Evolutionary conservation across 164 flowering plant genomes (phyloP).

Genomic region (Piper longum): DNA sequence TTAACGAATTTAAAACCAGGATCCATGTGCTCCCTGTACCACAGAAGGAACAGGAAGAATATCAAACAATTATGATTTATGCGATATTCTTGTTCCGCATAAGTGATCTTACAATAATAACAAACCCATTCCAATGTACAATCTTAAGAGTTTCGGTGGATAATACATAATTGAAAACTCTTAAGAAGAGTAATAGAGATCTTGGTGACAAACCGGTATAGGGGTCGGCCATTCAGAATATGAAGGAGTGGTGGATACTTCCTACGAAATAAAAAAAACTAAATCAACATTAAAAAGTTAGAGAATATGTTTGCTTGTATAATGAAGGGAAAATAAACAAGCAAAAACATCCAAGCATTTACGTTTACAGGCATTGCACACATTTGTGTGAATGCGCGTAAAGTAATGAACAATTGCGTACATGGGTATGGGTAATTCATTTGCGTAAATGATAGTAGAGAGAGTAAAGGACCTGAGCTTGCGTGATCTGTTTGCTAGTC

Average conservation of each 20-base stretch:
- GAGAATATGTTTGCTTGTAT: too few species aligned
- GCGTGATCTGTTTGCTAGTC: constrained; percentile 10
- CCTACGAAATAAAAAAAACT: constrained; percentile 6
- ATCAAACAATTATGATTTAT: too few species aligned
- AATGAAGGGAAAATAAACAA: too few species aligned
- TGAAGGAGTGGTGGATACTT: constrained; percentile 11
- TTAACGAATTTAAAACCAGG: too few species aligned
- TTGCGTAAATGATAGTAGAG: not conserved
- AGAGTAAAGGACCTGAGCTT: constrained; percentile 9
- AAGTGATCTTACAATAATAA: too few species aligned
- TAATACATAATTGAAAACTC: not conserved
- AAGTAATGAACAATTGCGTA: not conserved
- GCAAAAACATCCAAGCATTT: too few species aligned
- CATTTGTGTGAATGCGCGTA: not conserved
- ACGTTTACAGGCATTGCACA: not conserved
- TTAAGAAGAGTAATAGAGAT: not conserved
- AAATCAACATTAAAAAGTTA: not conserved
- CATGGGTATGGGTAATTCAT: too few species aligned
- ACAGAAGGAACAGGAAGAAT: too few species aligned
- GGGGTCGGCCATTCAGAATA: constrained; percentile 68
- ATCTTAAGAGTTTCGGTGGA: not conserved
- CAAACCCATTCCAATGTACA: too few species aligned
- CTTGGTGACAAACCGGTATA: constrained; percentile 51
- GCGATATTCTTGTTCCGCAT: too few species aligned
- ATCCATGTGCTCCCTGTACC: too few species aligned